Evolutionary conservation across 2,329 filamentous ascomycete genomes (phyloP).

Genomic region (Didymella pomorum): DNA sequence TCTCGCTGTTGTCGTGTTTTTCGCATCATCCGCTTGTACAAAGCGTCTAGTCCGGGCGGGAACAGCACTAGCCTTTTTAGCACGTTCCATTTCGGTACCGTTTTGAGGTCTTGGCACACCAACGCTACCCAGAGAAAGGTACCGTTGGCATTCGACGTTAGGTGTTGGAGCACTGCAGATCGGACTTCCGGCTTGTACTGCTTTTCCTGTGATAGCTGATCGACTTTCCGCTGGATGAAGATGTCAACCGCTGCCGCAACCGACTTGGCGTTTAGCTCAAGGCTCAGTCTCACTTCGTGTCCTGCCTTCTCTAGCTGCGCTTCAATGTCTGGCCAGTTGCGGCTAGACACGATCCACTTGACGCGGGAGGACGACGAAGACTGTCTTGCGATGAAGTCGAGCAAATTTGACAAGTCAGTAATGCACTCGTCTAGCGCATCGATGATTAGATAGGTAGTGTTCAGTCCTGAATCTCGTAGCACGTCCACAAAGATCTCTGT

Average conservation of each 20-base stretch:
- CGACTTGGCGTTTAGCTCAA: not conserved
- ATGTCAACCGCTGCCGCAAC: not conserved
- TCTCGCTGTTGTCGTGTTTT: too few relatives aligned
- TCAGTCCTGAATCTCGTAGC: not conserved
- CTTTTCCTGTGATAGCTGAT: not conserved
- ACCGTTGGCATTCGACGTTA: not conserved
- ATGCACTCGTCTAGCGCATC: not conserved
- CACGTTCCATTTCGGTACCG: not conserved
- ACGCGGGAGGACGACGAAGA: not conserved
- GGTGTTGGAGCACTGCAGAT: not conserved
- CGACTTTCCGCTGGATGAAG: not conserved
- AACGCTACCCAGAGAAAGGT: not conserved
- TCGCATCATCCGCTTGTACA: not conserved
- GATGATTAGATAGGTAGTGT: not conserved
- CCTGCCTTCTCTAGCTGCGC: not conserved
- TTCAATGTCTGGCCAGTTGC: not conserved
- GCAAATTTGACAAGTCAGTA: not conserved
- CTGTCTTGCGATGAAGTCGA: not conserved
- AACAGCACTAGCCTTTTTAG: not conserved
- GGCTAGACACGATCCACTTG: not conserved
- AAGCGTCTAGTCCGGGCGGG: not conserved
- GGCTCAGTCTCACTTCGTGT: not conserved
- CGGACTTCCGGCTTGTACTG: not conserved
- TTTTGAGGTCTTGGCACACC: not conserved
- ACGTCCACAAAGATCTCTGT: slow-evolving; percentile 45